phyloP scores from a whole-genome alignment of 108 stramenopile genomes.

The Nitzschia inconspicua region DNA sequence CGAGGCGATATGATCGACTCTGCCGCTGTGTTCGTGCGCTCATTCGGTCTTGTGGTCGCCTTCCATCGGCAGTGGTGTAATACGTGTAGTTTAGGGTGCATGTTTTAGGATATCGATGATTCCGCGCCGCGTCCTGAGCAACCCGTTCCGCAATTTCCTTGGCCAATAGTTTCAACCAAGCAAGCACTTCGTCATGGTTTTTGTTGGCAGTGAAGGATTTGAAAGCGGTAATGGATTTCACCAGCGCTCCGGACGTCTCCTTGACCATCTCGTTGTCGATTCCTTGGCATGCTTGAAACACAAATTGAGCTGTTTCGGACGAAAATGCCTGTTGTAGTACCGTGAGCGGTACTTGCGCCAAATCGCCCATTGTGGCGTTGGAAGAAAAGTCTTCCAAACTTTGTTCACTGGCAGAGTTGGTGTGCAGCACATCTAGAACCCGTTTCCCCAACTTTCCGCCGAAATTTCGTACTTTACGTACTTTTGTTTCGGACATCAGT shows the following conservation, averaged over 20 bases:
- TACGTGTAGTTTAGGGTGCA: conserved; percentile 65
- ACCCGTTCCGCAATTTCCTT: conserved; percentile 70
- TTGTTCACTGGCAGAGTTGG: not conserved
- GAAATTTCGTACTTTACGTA: conserved; percentile 75
- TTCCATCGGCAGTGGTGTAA: conserved; percentile 8
- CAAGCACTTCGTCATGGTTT: conserved; percentile 35
- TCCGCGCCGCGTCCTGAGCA: conserved; percentile 54
- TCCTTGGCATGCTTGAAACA: conserved; percentile 69
- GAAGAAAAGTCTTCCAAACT: not conserved
- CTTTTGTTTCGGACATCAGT: conserved; percentile 60
- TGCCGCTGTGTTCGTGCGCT: conserved; percentile 1
- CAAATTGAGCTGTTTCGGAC: conserved; percentile 41
- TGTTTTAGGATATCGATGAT: conserved; percentile 66
- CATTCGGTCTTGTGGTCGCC: conserved; percentile 16
- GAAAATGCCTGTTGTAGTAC: conserved; percentile 42
- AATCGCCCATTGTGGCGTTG: conserved; percentile 25
- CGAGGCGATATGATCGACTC: conserved; percentile 14
- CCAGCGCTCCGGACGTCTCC: conserved; percentile 58
- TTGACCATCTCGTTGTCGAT: conserved; percentile 65
- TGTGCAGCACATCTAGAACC: conserved; percentile 31
- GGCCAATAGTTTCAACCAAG: conserved; percentile 67
- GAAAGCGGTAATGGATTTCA: conserved; percentile 82
- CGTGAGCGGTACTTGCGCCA: conserved; percentile 48
- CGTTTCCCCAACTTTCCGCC: conserved; percentile 82
- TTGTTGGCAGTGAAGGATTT: conserved; percentile 58